Evolutionary conservation across 768 basidiomycete genomes (phyloP).

Genomic region (Coprinellus micaceus): DNA sequence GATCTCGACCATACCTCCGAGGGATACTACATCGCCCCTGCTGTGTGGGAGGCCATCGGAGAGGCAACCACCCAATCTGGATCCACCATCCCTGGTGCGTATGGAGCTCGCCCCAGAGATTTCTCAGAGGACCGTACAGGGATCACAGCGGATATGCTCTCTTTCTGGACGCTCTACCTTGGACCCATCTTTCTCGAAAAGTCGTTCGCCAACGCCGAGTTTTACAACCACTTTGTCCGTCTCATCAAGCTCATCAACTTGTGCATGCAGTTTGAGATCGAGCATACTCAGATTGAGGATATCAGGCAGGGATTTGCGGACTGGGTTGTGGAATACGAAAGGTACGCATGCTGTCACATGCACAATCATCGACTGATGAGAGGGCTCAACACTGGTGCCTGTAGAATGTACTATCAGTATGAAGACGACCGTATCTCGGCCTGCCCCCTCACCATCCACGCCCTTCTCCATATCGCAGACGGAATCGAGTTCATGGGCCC

Average conservation of each 20-base stretch:
- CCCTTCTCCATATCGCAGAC: slow-evolving; percentile 33
- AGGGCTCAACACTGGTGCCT: background rate
- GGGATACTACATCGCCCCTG: slow-evolving; percentile 18
- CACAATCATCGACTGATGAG: background rate
- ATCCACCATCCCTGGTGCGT: slow-evolving; percentile 11
- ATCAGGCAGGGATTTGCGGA: slow-evolving; percentile 26
- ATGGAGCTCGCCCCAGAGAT: slow-evolving; percentile 29
- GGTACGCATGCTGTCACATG: slow-evolving; percentile 22
- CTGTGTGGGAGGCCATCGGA: slow-evolving; percentile 17
- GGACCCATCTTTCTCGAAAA: slow-evolving; percentile 34
- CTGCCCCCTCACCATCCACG: slow-evolving; percentile 32
- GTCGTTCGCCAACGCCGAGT: slow-evolving; percentile 27
- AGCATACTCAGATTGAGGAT: slow-evolving; percentile 19
- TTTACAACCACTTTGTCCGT: slow-evolving; percentile 40
- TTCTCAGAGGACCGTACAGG: slow-evolving; percentile 35
- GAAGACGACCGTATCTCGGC: slow-evolving; percentile 17
- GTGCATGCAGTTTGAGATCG: slow-evolving; percentile 35
- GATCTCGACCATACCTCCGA: slow-evolving; percentile 24
- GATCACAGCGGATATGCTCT: slow-evolving; percentile 39
- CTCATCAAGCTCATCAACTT: slow-evolving; percentile 34
- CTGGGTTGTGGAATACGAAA: slow-evolving; percentile 39
- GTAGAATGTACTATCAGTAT: slow-evolving; percentile 30
- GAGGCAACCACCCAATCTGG: slow-evolving; percentile 7
- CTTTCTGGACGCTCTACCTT: slow-evolving; percentile 38
- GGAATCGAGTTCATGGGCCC: slow-evolving; percentile 30